Percentiles rank a stretch among this genome's conserved stretches.
These are phyloP conservation scores for Ashbya aceris DNA, from an alignment of 1,139 yeast species.

Conservation along the genomic window DNA sequence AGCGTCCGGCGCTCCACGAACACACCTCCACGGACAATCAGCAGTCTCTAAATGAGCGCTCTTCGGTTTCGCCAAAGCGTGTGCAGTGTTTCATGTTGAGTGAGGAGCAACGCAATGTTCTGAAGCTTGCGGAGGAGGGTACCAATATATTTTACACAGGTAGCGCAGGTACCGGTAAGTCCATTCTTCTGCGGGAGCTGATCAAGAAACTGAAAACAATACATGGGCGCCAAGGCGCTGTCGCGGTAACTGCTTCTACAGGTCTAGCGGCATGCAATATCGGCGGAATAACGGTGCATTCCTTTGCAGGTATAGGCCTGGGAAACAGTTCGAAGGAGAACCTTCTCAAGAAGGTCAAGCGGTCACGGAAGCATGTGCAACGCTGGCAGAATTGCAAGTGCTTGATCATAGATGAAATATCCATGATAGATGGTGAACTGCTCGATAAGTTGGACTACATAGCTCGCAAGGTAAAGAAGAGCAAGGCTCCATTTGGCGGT, in stretches of 20 bases:
- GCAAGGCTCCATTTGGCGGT: conserved; percentile 69
- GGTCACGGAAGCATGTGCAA: conserved; percentile 42
- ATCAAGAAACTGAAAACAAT: conserved; percentile 48
- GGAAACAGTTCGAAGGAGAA: conserved; percentile 42
- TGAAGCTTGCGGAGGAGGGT: conserved; percentile 55
- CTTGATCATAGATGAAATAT: conserved; percentile 74
- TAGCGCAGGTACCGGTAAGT: conserved; percentile 94
- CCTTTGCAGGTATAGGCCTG: conserved; percentile 79
- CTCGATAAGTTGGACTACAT: conserved; percentile 62
- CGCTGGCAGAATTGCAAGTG: conserved; percentile 60
- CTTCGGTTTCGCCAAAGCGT: conserved; percentile 17
- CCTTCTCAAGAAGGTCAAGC: conserved; percentile 46
- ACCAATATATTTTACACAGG: conserved; percentile 77
- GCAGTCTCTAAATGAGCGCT: conserved; percentile 9
- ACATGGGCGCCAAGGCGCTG: conserved; percentile 39
- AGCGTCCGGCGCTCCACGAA: conserved; percentile 6
- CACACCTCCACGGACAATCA: conserved; percentile 8
- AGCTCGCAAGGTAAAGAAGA: conserved; percentile 48
- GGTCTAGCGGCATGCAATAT: conserved; percentile 90
- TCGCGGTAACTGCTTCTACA: conserved; percentile 86
- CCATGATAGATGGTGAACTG: conserved; percentile 76
- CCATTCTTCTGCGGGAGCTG: conserved; percentile 61
- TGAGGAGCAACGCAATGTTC: conserved; percentile 62
- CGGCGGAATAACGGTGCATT: conserved; percentile 80
- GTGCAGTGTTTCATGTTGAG: conserved; percentile 39